Evolutionary conservation across 2,329 filamentous ascomycete genomes (phyloP).

Genomic region (Arthrobotrys conoides): DNA sequence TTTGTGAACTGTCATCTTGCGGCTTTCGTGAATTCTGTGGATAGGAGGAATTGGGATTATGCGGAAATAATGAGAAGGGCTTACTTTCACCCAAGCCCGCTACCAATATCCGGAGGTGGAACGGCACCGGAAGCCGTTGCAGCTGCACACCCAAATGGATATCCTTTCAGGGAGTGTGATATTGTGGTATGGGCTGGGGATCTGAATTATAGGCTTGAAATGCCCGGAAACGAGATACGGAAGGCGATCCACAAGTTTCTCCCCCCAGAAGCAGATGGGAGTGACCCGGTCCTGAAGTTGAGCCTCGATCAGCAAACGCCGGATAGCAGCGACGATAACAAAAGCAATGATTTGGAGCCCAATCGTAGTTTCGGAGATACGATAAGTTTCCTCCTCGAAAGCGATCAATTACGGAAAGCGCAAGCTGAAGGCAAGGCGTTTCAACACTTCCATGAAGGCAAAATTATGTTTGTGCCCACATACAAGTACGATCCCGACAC

Average conservation of each 20-base stretch:
- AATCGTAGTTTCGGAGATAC: constrained; percentile 52
- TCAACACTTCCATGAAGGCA: constrained; percentile 91
- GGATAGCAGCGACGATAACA: constrained; percentile 83
- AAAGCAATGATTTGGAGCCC: constrained; percentile 70
- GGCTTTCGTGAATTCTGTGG: constrained; percentile 85
- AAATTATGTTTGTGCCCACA: constrained; percentile 89
- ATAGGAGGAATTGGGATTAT: constrained; percentile 91
- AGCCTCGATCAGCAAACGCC: constrained; percentile 8
- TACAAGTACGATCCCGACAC: constrained; percentile 99
- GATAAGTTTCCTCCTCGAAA: constrained; percentile 76
- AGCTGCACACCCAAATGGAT: constrained; percentile 42
- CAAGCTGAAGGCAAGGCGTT: constrained; percentile 85
- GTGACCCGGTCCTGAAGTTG: constrained; percentile 35
- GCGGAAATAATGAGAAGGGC: constrained; percentile 82
- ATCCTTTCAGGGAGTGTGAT: constrained; percentile 80
- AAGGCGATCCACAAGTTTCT: constrained; percentile 73
- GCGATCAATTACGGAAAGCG: constrained; percentile 85
- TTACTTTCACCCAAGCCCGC: constrained; percentile 72
- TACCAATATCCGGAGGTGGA: constrained; percentile 53
- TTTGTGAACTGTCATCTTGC: constrained; percentile 94
- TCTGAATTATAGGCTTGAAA: constrained; percentile 90
- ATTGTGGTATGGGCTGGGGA: constrained; percentile 97
- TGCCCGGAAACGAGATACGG: constrained; percentile 91
- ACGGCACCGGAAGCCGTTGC: constrained; percentile 32
- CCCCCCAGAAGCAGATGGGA: constrained; percentile 51